Evolutionary conservation across 176 grass and related monocot genomes (phyloP), one percentile per base, ranked within the genome.

Genomic region (Avena sativa): DNA sequence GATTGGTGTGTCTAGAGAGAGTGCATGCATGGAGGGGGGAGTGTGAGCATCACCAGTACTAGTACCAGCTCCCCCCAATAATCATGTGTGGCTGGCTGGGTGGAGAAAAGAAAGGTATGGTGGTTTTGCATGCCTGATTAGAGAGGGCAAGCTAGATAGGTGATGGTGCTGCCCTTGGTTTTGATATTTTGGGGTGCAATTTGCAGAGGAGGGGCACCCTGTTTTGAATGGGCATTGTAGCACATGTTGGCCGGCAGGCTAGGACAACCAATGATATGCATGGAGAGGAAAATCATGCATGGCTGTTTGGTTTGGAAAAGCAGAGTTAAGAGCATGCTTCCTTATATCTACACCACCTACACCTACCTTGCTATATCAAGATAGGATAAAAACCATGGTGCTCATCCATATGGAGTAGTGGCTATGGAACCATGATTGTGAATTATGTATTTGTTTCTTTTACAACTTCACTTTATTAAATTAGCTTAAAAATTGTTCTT

Each of bases 1-100:
- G 85, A 91, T 84, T 67, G 84, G 65, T 83, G 73, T 20, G 25
- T 77, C 81, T 63, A 87, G 84, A 87, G 80, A 51, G 72, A 73
- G 40, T 84, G 67, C 74, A 88, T 28, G 63, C 16, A 76, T 12
- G 51, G 9, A 28, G 8, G 63, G 43, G 49, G 74, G 26, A 64
- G 88, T 69, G 71, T 17, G 74, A 76, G 74, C 62, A 82, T 82
- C 83, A 78, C 83, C 11, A 15, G 88, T 64, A 80, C 26, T 47
- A 30, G 43, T 65, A 38, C 40, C 5, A 50, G 71, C 23, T 52
- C 7, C 73, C 20, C 20, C 19, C 21, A 89, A 82, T 63, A 74
- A 60, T 77, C 48, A 53, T 50, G 57, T 78, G 84, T 79, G 89
- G 84, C 53, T 83, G 79, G 69, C n/a, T 30, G 62, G 62, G 68